Conservation (phyloP, 2,329 filamentous ascomycete genomes). For the Diaporthe sp. region DNA sequence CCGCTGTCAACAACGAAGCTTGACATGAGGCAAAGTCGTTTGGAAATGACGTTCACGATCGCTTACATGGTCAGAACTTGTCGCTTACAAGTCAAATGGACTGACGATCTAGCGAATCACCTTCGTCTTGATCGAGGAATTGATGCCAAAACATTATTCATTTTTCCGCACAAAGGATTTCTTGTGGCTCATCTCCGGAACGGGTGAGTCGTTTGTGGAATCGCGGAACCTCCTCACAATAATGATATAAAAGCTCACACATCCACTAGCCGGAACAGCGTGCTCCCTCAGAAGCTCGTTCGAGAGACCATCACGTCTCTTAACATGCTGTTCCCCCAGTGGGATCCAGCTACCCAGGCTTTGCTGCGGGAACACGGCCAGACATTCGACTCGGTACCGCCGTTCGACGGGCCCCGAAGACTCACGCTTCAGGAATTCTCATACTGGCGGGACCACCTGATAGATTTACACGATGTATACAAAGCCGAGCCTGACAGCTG, state of each 20-base stretch:
- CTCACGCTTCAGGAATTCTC: background rate
- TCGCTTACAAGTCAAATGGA: background rate
- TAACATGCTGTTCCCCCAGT: conserved; percentile 5
- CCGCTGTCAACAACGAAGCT: background rate
- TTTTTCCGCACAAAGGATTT: background rate
- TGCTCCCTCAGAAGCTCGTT: background rate
- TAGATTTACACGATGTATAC: background rate
- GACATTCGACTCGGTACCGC: background rate
- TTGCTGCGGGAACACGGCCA: background rate
- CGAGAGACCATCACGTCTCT: conserved; percentile 1
- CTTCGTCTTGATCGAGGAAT: background rate
- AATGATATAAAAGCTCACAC: background rate
- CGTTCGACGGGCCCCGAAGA: background rate
- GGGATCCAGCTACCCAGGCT: background rate
- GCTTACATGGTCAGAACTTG: background rate
- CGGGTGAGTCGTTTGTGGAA: background rate
- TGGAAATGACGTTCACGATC: background rate
- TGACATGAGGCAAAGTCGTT: background rate
- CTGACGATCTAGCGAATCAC: background rate
- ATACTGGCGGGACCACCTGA: background rate
- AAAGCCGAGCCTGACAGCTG: conserved; percentile 10
- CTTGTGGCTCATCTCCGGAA: background rate
- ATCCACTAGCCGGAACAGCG: background rate
- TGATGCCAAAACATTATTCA: background rate
- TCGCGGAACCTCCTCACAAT: background rate